These are phyloP conservation scores for Lentinula edodes DNA, from an alignment of 768 basidiomycete species.

Conservation along the genomic window DNA sequence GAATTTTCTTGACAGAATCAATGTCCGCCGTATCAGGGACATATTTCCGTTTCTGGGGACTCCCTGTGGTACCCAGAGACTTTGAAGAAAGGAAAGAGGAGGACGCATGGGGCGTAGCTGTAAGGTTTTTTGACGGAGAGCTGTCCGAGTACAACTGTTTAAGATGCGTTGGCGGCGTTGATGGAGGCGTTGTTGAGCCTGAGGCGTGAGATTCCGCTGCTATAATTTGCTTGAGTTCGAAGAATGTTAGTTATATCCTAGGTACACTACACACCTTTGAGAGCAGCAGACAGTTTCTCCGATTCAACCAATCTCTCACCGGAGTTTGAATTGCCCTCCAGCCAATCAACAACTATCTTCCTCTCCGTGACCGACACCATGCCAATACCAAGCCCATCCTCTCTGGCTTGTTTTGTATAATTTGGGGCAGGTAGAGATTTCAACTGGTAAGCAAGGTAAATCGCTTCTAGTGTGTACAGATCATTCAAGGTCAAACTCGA, in stretches of 20 bases:
- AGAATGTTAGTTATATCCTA: not conserved
- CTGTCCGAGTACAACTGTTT: slow-evolving; percentile 15
- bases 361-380: slow-evolving; percentile 87
- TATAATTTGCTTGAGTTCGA: slow-evolving; percentile 16
- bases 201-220: slow-evolving; percentile 27
- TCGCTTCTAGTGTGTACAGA: slow-evolving; percentile 74
- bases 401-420: slow-evolving; percentile 83
- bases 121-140: not conserved
- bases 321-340: slow-evolving; percentile 49
- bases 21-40: slow-evolving; percentile 71
- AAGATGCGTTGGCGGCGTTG: slow-evolving; percentile 43
- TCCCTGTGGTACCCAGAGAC: slow-evolving; percentile 21
- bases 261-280: slow-evolving; percentile 17
- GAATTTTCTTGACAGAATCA: slow-evolving; percentile 85
- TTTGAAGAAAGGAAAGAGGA: slow-evolving; percentile 23
- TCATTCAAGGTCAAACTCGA: slow-evolving; percentile 32
- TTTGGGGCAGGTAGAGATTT: slow-evolving; percentile 72
- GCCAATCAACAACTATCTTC: slow-evolving; percentile 80
- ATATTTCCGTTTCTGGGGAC: slow-evolving; percentile 69
- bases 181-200: slow-evolving; percentile 42
- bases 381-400: slow-evolving; percentile 64
- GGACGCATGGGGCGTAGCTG: slow-evolving; percentile 16
- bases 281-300: slow-evolving; percentile 39
- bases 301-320: slow-evolving; percentile 38
- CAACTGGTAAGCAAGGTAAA: slow-evolving; percentile 81